phyloP scores from a whole-genome alignment of 2,329 filamentous ascomycete species.

The Clonostachys rhizophaga region DNA sequence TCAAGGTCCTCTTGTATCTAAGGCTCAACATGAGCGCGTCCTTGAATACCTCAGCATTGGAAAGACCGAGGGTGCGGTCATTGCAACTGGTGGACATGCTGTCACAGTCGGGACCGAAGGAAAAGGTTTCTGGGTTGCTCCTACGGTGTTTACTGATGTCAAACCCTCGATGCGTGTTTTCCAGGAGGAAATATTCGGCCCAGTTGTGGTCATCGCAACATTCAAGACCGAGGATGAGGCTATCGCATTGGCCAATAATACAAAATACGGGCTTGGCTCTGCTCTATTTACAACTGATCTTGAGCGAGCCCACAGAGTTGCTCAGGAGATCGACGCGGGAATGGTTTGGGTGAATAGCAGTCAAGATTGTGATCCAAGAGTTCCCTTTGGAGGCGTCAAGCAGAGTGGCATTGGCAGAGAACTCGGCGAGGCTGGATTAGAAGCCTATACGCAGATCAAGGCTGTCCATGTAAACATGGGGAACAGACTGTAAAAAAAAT shows the following conservation, averaged over 20 bases:
- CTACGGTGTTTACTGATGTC: slow-evolving; percentile 15
- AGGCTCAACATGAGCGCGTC: slow-evolving; percentile 59
- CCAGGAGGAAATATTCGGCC: slow-evolving; percentile 17
- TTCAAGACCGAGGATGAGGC: slow-evolving; percentile 14
- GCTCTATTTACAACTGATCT: slow-evolving; percentile 50
- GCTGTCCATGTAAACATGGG: slow-evolving; percentile 18
- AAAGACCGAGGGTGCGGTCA: slow-evolving; percentile 48
- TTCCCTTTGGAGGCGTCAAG: slow-evolving; percentile 43
- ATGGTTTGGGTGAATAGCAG: slow-evolving; percentile 27
- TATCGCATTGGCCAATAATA: slow-evolving; percentile 20
- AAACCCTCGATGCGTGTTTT: slow-evolving; percentile 10
- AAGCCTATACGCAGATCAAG: slow-evolving; percentile 29
- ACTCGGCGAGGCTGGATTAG: slow-evolving; percentile 30
- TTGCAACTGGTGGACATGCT: slow-evolving; percentile 6
- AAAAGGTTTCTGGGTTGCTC: slow-evolving; percentile 14
- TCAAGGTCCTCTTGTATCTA: slow-evolving; percentile 65
- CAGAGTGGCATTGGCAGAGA: slow-evolving; percentile 55
- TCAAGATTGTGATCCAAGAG: slow-evolving; percentile 11
- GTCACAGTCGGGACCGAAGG: neutral
- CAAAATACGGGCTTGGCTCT: slow-evolving; percentile 45
- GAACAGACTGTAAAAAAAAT: slow-evolving; percentile 5
- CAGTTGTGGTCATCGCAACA: slow-evolving; percentile 10
- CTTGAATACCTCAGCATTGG: slow-evolving; percentile 49
- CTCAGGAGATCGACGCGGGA: slow-evolving; percentile 46
- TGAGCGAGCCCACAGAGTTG: slow-evolving; percentile 21